Base-by-base conservation (phyloP, 2,329 filamentous ascomycete genomes). In the Aspergillus felis region DNA sequence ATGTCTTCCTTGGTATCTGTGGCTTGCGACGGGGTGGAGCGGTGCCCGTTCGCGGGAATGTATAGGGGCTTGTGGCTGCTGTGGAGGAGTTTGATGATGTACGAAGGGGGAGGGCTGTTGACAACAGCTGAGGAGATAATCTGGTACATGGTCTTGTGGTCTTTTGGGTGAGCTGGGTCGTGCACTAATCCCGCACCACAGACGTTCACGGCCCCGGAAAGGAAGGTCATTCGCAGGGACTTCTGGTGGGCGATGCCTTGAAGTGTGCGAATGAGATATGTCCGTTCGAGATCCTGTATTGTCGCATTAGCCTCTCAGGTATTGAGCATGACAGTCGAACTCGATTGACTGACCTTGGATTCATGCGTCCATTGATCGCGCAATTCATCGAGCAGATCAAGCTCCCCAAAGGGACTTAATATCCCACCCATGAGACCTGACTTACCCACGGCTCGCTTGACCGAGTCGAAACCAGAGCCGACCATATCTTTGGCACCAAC, bases 141-240 rank as follows among this genome's bases (percentile, higher is more conserved):
- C 74, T 99, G 94, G 78, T 97, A 99, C 93, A 99, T 99, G 28
- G 94, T 97, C 78, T 97, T 99, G 82, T 97, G 92, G 75, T 97
- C 92, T 42, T 86, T 87, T 0, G 93, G 93, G 72, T 94, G 91
- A 22, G 89, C 84, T 0, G 94, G 94, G 75, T 99, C 94, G 75
- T 99, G 94, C 1, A 99, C 87, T 10, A 99, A 84, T 57, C 94
- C 94, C 24, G 94, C 94, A 63, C 94, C 94, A 64, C 90, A 92
- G 67, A 87, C 89, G 74, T 93, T 94, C 72, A 97, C 93, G 68
- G 72, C 89, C 70, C 94, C 94, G 17, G 91, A 96, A 61, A 99
- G 79, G 79, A 99, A 97, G 1, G 92, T 97, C 90, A 99, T 97
- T 50, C 94, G 88, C 50, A 99, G 84, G 27, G 90, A 92, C 77